These are phyloP conservation scores for Chlorencoelia australis DNA, from an alignment of 2,329 filamentous ascomycete genomes.

Conservation along the genomic window DNA sequence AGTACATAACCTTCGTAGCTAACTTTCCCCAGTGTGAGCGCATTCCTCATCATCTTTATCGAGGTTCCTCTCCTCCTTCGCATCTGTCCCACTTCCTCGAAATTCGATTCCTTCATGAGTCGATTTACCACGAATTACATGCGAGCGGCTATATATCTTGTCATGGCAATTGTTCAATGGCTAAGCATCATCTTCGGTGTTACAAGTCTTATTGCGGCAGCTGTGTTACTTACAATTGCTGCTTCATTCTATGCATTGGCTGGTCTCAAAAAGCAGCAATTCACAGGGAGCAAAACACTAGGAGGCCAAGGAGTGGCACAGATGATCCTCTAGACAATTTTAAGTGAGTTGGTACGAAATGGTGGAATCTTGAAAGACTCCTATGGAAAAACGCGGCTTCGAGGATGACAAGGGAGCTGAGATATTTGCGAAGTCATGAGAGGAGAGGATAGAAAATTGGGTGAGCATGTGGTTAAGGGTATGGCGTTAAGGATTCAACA, in stretches of 20 bases:
- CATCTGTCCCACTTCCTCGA: constrained; percentile 89
- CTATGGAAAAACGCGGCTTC: neutral
- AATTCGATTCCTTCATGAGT: constrained; percentile 84
- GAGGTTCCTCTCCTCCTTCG: constrained; percentile 91
- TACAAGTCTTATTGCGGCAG: constrained; percentile 76
- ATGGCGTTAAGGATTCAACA: constrained; percentile 13
- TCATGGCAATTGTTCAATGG: constrained; percentile 79
- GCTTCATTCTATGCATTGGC: constrained; percentile 72
- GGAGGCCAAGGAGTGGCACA: constrained; percentile 89
- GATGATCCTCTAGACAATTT: constrained; percentile 94
- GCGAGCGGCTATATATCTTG: constrained; percentile 76
- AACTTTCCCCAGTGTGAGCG: constrained; percentile 44
- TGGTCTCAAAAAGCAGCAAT: constrained; percentile 72
- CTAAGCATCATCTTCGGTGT: constrained; percentile 56
- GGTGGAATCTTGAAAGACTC: neutral
- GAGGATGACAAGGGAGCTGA: no score
- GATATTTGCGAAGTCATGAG: no score
- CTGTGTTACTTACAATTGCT: constrained; percentile 68
- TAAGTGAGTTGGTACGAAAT: no score
- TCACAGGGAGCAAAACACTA: constrained; percentile 89
- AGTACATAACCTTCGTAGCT: constrained; percentile 2
- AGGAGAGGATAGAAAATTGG: constrained; percentile 9
- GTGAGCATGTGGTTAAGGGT: constrained; percentile 15
- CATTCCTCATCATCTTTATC: constrained; percentile 70
- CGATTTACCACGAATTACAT: constrained; percentile 94